Evolutionary conservation across 1,139 yeast species (phyloP).

Genomic region (Pichia sp.): DNA sequence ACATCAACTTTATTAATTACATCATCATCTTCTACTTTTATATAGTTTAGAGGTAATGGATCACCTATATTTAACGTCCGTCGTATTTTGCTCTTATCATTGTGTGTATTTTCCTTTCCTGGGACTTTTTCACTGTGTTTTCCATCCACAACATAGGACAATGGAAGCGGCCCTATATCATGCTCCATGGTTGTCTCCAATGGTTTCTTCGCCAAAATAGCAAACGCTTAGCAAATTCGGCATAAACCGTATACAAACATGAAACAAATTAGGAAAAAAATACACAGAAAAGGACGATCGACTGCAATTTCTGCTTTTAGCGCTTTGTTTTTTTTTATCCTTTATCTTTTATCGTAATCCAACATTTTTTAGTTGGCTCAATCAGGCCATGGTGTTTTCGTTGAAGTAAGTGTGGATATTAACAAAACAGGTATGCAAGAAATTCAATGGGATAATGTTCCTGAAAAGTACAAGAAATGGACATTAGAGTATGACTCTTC

Average conservation of each 20-base stretch:
- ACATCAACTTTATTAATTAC: background rate
- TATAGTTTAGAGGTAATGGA: constrained; percentile 13
- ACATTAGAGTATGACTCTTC: constrained; percentile 1
- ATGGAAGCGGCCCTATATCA: background rate
- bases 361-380: background rate
- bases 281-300: background rate
- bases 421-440: background rate
- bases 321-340: background rate
- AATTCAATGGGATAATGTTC: background rate
- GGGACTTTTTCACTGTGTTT: background rate
- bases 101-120: background rate
- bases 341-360: background rate
- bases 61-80: constrained; percentile 7
- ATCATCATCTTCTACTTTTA: background rate
- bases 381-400: background rate
- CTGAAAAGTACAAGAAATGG: constrained; percentile 2
- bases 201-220: background rate
- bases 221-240: background rate
- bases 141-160: background rate
- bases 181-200: background rate
- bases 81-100: background rate
- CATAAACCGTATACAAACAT: background rate
- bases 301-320: background rate
- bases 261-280: background rate
- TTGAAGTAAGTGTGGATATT: background rate